Conservation (phyloP, 306 rosid species). For the Heteromeles arbutifolia region DNA sequence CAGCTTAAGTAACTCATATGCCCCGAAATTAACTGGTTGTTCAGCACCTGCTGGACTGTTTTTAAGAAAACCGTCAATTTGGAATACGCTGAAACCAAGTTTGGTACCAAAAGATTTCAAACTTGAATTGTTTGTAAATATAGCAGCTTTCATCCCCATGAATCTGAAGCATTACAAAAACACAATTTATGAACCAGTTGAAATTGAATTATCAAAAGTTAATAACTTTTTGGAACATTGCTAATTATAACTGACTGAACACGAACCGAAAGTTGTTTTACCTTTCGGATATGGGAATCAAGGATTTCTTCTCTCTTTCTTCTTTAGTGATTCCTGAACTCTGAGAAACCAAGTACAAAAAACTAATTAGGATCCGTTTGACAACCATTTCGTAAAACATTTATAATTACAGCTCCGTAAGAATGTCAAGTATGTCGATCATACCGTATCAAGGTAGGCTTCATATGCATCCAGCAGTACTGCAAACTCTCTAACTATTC, state of each 20-base stretch:
- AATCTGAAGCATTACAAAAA: constrained; percentile 48
- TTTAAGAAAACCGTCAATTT: constrained; percentile 36
- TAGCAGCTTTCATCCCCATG: constrained; percentile 91
- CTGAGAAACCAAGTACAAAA: constrained; percentile 32
- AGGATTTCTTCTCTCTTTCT: constrained; percentile 25
- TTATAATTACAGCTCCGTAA: too few relatives aligned
- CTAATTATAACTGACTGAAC: neutral
- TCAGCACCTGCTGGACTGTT: constrained; percentile 1
- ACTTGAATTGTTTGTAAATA: constrained; percentile 52
- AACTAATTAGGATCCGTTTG: neutral
- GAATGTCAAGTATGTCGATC: constrained; percentile 1
- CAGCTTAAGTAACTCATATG: constrained; percentile 51
- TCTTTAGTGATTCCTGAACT: constrained; percentile 17
- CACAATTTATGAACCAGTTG: constrained; percentile 5
- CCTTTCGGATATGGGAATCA: constrained; percentile 61
- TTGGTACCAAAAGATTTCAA: constrained; percentile 58
- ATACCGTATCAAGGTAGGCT: constrained; percentile 33
- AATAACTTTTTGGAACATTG: neutral
- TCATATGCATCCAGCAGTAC: constrained; percentile 60
- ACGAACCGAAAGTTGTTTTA: constrained; percentile 17
- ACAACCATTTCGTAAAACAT: neutral
- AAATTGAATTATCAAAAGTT: neutral
- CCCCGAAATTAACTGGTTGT: constrained; percentile 25
- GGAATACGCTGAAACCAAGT: constrained; percentile 50
- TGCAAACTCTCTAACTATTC: constrained; percentile 76